Conservation (phyloP, 2,329 filamentous ascomycete species). For the Sporothrix curviconia region DNA sequence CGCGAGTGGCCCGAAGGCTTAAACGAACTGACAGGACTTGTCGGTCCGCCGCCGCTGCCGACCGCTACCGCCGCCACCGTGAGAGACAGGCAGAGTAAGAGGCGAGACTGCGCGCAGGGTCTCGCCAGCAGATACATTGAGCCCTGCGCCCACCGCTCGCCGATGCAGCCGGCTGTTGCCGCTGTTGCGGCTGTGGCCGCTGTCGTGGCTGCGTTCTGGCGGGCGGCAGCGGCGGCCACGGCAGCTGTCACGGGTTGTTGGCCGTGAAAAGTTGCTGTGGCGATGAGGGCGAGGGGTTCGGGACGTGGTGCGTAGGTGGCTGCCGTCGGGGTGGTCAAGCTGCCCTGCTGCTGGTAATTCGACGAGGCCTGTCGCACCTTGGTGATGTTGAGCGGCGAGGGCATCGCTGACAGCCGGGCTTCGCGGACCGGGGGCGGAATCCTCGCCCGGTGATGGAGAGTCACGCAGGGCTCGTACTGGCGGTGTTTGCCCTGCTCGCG, state of each 20-base stretch:
- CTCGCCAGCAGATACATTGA: conserved; percentile 18
- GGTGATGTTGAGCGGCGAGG: conserved; percentile 34
- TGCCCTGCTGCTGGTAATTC: conserved; percentile 26
- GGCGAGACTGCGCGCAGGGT: conserved; percentile 35
- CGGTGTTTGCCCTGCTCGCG: conserved; percentile 24
- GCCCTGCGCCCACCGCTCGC: background rate
- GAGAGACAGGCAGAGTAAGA: conserved; percentile 32
- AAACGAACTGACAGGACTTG: conserved; percentile 24
- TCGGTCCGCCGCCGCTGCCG: conserved; percentile 18
- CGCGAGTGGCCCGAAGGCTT: conserved; percentile 40
- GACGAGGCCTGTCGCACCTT: conserved; percentile 32
- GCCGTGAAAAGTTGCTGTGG: conserved; percentile 54
- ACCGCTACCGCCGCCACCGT: conserved; percentile 19
- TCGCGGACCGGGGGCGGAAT: conserved; percentile 23
- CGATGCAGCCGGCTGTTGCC: background rate
- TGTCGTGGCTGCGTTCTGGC: conserved; percentile 8
- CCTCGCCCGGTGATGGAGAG: conserved; percentile 42
- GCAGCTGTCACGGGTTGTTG: conserved; percentile 33
- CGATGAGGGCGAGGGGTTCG: conserved; percentile 25
- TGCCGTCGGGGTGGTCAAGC: conserved; percentile 38
- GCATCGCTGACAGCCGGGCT: conserved; percentile 8
- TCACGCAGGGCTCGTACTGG: conserved; percentile 33
- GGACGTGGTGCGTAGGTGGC: conserved; percentile 31
- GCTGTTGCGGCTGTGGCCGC: background rate
- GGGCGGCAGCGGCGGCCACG: conserved; percentile 19